Percentiles rank a stretch among this genome's conserved stretches.
These are phyloP conservation scores for Tripidium arundinaceum DNA, from an alignment of 202 grass and related monocot genomes.

Conservation along the genomic window DNA sequence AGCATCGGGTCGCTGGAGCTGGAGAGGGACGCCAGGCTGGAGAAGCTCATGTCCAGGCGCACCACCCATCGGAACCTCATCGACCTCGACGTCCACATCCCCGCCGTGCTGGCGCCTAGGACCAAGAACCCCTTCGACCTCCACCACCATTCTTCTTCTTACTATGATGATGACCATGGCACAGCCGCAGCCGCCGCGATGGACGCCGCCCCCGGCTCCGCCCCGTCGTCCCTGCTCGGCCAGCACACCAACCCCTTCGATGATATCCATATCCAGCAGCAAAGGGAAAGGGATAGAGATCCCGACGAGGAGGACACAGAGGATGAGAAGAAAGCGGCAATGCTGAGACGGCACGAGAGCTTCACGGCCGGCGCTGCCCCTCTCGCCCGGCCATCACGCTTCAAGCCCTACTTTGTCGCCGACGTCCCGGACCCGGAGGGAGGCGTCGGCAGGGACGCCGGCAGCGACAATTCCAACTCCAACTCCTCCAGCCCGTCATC, in stretches of 20 bases:
- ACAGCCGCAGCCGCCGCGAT: too few relatives aligned
- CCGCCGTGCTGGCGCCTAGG: neutral
- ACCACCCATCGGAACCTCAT: conserved; percentile 47
- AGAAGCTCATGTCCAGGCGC: conserved; percentile 66
- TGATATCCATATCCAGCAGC: neutral
- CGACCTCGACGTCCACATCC: conserved; percentile 54
- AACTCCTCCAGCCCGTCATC: conserved; percentile 16
- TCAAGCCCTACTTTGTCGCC: conserved; percentile 64
- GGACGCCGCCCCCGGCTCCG: conserved; percentile 30
- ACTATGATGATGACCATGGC: too few relatives aligned
- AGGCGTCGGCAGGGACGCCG: conserved; percentile 8
- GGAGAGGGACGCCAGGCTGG: conserved; percentile 62
- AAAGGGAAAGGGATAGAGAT: too few relatives aligned
- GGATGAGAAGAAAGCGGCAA: neutral
- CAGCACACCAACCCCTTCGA: conserved; percentile 44
- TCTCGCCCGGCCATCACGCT: conserved; percentile 34
- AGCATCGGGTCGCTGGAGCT: conserved; percentile 70
- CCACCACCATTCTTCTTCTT: too few relatives aligned
- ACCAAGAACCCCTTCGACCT: conserved; percentile 52
- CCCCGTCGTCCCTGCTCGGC: conserved; percentile 51
- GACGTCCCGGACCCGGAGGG: conserved; percentile 26
- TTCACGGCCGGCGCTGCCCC: too few relatives aligned
- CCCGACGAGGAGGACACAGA: neutral
- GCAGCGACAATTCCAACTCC: conserved; percentile 18
- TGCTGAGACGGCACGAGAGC: conserved; percentile 70